A percentile compares a stretch with the other conserved stretches of the same genome.
Conservation (phyloP, 306 rosid genomes). For the Casuarina glauca region DNA sequence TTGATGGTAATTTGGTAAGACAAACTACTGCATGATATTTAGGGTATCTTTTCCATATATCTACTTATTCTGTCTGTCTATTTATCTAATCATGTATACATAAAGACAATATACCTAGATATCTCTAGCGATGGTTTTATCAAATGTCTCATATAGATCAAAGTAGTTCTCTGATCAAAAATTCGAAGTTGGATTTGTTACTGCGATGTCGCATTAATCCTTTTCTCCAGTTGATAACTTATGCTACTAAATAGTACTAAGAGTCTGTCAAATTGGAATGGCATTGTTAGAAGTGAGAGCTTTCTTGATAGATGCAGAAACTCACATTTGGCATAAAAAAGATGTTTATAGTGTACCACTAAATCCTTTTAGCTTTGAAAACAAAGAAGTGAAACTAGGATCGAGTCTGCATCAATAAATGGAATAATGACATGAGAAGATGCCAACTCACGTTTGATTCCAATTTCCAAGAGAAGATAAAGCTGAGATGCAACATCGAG, state of each 20-base stretch:
- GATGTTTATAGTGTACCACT: not conserved
- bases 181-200: not conserved
- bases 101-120: too few species aligned
- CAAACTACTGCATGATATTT: not conserved
- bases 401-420: not conserved
- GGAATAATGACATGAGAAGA: not conserved
- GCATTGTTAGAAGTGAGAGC: not conserved
- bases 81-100: not conserved
- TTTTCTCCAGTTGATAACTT: constrained; percentile 10
- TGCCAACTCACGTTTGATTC: not conserved
- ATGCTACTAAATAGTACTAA: constrained; percentile 10
- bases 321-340: not conserved
- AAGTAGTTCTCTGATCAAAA: constrained; percentile 4
- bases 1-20: constrained; percentile 84
- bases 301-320: not conserved
- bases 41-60: not conserved
- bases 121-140: not conserved
- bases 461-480: not conserved
- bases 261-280: constrained; percentile 10
- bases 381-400: not conserved
- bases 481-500: not conserved
- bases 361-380: not conserved
- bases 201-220: not conserved
- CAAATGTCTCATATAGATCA: constrained; percentile 3
- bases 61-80: not conserved